phyloP scores from a whole-genome alignment of 768 basidiomycete species.

The Psilocybe tampanensis region DNA sequence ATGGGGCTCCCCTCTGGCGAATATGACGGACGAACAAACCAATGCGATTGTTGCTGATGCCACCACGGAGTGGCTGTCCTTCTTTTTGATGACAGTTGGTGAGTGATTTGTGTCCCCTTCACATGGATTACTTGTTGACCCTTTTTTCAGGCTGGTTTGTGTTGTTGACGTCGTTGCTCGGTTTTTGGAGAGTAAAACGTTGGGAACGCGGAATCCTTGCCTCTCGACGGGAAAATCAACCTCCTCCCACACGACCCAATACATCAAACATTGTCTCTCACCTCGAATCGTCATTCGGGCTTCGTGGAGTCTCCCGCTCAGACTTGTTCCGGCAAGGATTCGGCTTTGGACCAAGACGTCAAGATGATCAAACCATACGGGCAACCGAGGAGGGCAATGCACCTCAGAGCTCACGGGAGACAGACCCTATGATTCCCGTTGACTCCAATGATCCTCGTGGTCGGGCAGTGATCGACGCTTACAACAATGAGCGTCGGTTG shows the following conservation, averaged over 20 bases:
- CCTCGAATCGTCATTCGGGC: conserved; percentile 41
- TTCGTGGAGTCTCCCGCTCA: conserved; percentile 39
- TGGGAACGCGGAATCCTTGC: conserved; percentile 81
- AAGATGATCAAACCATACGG: conserved; percentile 23
- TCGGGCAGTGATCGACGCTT: conserved; percentile 44
- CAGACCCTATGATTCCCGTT: conserved; percentile 36
- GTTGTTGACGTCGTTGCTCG: conserved; percentile 86
- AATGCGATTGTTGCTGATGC: conserved; percentile 53
- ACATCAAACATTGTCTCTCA: conserved; percentile 31
- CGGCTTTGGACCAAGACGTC: conserved; percentile 33
- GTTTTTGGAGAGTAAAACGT: conserved; percentile 88
- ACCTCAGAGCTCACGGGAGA: conserved; percentile 10
- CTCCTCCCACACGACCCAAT: conserved; percentile 21
- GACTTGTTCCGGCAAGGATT: conserved; percentile 49
- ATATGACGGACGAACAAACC: conserved; percentile 40
- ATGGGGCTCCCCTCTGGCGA: conserved; percentile 21
- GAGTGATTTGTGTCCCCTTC: conserved; percentile 22
- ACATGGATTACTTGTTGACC: background rate
- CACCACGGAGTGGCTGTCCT: conserved; percentile 93
- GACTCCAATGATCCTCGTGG: conserved; percentile 41
- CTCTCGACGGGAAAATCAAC: conserved; percentile 43
- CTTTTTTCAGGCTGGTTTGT: conserved; percentile 35
- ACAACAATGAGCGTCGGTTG: conserved; percentile 57
- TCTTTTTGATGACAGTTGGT: conserved; percentile 91
- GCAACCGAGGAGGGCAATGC: conserved; percentile 37